Percentiles rank a stretch among this genome's conserved stretches.
These are phyloP conservation scores for Schoenoplectus triqueter DNA, from an alignment of 202 grass and related monocot genomes.

Conservation along the genomic window DNA sequence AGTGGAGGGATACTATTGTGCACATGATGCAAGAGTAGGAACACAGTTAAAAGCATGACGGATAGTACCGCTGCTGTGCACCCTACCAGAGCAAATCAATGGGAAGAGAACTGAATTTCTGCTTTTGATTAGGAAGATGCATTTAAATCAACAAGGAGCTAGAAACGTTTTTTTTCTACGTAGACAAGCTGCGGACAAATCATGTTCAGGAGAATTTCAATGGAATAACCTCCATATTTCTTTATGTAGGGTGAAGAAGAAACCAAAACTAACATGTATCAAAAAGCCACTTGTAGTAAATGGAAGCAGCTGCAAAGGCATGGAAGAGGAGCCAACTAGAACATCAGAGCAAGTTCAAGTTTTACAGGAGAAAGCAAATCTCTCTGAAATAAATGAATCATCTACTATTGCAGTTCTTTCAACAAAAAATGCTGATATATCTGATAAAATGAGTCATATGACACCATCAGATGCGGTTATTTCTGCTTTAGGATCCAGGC, in stretches of 20 bases:
- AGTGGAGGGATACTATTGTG: not conserved
- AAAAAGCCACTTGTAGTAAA: slow-evolving; percentile 35
- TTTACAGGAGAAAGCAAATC: not conserved
- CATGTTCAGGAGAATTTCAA: not conserved
- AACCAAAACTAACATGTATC: slow-evolving; percentile 40
- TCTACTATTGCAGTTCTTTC: not conserved
- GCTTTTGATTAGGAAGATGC: not conserved
- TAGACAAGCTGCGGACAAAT: not conserved
- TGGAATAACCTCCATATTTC: slow-evolving; percentile 30
- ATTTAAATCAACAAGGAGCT: not conserved
- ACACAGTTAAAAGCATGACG: not conserved
- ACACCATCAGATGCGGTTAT: not conserved
- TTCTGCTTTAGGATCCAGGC: too few relatives aligned
- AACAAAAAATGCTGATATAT: slow-evolving; percentile 14
- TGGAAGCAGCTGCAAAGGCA: slow-evolving; percentile 9
- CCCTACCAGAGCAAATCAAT: not conserved
- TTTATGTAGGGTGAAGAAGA: slow-evolving; percentile 71
- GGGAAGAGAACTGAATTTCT: not conserved
- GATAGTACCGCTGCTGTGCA: not conserved
- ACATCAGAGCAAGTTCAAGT: not conserved
- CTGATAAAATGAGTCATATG: not conserved
- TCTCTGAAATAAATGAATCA: slow-evolving; percentile 19
- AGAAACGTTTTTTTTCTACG: not conserved
- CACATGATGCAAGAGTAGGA: not conserved
- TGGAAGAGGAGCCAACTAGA: not conserved